A percentile compares a stretch with the other conserved stretches of the same genome.
These are phyloP conservation scores for Solanum pennellii DNA, from an alignment of 257 asterid genomes.

Conservation along the genomic window DNA sequence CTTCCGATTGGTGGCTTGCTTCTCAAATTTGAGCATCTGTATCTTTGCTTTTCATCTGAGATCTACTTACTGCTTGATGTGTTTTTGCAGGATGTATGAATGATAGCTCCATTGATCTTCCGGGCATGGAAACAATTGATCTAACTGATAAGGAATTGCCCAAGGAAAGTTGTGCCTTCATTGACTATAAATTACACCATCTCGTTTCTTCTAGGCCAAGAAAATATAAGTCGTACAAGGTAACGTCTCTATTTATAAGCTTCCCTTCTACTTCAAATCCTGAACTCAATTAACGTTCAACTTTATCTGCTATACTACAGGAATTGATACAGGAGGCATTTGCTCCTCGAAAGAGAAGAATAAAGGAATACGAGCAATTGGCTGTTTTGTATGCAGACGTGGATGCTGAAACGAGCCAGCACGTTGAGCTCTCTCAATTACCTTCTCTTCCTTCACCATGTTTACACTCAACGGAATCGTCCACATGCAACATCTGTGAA, in stretches of 20 bases:
- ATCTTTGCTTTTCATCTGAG: background rate
- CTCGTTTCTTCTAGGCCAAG: slow-evolving; percentile 28
- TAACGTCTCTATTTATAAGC: slow-evolving; percentile 1
- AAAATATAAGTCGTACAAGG: slow-evolving; percentile 62
- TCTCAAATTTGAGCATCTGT: background rate
- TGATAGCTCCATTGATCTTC: slow-evolving; percentile 13
- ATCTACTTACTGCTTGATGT: background rate
- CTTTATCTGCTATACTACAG: slow-evolving; percentile 13
- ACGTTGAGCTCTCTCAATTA: slow-evolving; percentile 4
- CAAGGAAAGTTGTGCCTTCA: slow-evolving; percentile 9
- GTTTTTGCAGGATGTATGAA: slow-evolving; percentile 17
- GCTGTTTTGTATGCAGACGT: slow-evolving; percentile 50
- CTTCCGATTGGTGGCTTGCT: background rate
- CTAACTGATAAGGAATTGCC: slow-evolving; percentile 29
- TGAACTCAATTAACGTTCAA: background rate
- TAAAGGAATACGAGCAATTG: slow-evolving; percentile 65
- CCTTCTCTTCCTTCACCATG: slow-evolving; percentile 11
- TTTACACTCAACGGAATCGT: slow-evolving; percentile 1
- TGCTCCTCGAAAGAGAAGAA: slow-evolving; percentile 51
- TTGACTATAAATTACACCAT: slow-evolving; percentile 7
- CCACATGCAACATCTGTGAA: slow-evolving; percentile 21
- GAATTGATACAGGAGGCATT: slow-evolving; percentile 49
- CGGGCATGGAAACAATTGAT: slow-evolving; percentile 46
- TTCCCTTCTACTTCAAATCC: background rate
- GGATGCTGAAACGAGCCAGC: slow-evolving; percentile 28